Conservation (phyloP, 805 yeast genomes). For the Jamesozyma rosinii region DNA sequence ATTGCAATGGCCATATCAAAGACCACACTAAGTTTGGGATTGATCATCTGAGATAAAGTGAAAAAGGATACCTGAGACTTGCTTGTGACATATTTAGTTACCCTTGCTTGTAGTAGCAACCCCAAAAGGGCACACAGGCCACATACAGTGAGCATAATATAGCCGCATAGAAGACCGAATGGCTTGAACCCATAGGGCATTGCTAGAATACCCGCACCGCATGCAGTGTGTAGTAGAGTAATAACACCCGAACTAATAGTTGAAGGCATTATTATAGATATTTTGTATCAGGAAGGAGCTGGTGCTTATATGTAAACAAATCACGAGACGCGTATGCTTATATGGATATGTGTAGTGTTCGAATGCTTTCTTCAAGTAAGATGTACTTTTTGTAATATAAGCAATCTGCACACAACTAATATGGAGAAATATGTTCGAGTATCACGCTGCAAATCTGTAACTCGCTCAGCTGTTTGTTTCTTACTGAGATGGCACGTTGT, state of each 20-base stretch:
- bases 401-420: too few species aligned
- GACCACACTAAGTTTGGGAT: constrained; percentile 49
- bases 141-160: constrained; percentile 20
- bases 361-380: too few species aligned
- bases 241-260: constrained; percentile 25
- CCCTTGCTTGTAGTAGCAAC: constrained; percentile 50
- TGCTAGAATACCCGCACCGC: constrained; percentile 62
- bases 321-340: not conserved
- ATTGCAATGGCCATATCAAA: constrained; percentile 63
- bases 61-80: constrained; percentile 52
- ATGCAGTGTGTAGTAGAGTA: constrained; percentile 30
- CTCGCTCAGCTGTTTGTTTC: too few species aligned
- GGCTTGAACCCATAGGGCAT: constrained; percentile 58
- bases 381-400: too few species aligned
- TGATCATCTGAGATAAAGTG: constrained; percentile 49
- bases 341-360: too few species aligned
- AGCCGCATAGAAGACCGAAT: constrained; percentile 26
- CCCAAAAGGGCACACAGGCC: constrained; percentile 35
- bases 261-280: constrained; percentile 18
- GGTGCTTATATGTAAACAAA: not conserved
- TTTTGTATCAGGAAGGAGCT: not conserved
- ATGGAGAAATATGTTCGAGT: too few species aligned
- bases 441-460: too few species aligned
- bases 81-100: constrained; percentile 43
- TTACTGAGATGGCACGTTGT: too few species aligned